These are phyloP conservation scores for Sonneratia caseolaris DNA, from an alignment of 345 rosid genomes.

Conservation along the genomic window DNA sequence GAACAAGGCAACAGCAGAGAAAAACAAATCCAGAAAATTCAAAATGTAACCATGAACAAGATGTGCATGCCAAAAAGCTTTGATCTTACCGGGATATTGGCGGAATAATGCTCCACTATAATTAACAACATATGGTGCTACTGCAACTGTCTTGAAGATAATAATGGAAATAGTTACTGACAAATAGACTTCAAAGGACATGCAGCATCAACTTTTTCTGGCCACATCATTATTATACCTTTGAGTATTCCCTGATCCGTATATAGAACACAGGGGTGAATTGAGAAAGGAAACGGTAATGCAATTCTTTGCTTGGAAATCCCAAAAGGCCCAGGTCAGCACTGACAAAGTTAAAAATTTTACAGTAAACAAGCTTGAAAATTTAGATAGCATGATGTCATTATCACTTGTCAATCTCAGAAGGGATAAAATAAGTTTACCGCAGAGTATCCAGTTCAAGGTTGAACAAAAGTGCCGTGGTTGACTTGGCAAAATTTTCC, in stretches of 20 bases:
- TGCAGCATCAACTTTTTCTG: not conserved
- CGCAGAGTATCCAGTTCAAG: constrained; percentile 94
- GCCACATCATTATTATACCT: constrained; percentile 36
- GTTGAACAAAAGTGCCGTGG: constrained; percentile 78
- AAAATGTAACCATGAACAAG: not conserved
- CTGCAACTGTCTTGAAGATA: constrained; percentile 71
- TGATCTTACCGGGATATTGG: constrained; percentile 68
- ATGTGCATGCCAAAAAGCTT: not conserved
- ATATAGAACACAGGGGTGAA: constrained; percentile 75
- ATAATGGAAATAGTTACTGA: constrained; percentile 15
- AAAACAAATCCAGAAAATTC: not conserved
- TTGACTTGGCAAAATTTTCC: constrained; percentile 71
- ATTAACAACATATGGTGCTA: constrained; percentile 76
- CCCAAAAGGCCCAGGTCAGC: constrained; percentile 93
- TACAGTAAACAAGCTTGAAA: constrained; percentile 8
- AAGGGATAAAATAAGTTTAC: constrained; percentile 26
- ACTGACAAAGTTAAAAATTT: constrained; percentile 36
- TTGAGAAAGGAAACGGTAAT: constrained; percentile 84
- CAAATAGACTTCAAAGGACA: constrained; percentile 9
- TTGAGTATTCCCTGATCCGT: constrained; percentile 83
- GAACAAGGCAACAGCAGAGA: not conserved
- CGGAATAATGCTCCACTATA: constrained; percentile 90
- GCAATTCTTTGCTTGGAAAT: constrained; percentile 89
- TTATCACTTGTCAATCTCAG: not conserved
- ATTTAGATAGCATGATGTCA: constrained; percentile 6